A percentile compares a stretch with the other conserved stretches of the same genome.
Conservation (phyloP, 192 early-diverging fungal genomes). For the Backusella macrospora region DNA sequence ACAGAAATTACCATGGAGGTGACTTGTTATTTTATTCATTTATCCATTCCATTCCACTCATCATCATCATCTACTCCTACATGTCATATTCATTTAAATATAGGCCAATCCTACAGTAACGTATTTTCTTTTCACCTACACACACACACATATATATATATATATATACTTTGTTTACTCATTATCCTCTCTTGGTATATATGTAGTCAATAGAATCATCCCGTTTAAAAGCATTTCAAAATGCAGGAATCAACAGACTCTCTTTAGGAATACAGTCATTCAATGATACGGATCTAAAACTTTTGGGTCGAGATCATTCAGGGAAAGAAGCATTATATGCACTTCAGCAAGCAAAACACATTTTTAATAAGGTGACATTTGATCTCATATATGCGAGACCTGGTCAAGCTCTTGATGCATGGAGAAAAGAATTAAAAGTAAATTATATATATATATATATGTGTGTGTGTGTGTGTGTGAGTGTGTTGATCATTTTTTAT, state of each 20-base stretch:
- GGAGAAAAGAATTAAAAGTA: slow-evolving; percentile 45
- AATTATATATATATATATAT: background rate
- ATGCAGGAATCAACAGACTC: slow-evolving; percentile 54
- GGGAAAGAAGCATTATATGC: slow-evolving; percentile 45
- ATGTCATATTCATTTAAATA: background rate
- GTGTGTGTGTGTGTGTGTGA: no score
- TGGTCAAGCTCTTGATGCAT: slow-evolving; percentile 44
- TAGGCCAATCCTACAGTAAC: slow-evolving; percentile 59
- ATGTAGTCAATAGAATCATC: slow-evolving; percentile 28
- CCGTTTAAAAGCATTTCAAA: slow-evolving; percentile 36
- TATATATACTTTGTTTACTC: background rate
- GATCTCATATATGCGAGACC: slow-evolving; percentile 58
- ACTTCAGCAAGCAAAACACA: slow-evolving; percentile 40
- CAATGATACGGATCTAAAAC: slow-evolving; percentile 36
- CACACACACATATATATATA: background rate
- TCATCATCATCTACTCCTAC: no score
- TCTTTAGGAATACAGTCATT: slow-evolving; percentile 60
- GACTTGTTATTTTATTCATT: slow-evolving; percentile 6
- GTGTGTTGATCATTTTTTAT: no score
- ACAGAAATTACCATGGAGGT: slow-evolving; percentile 61
- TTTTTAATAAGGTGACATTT: slow-evolving; percentile 50
- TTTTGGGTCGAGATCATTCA: slow-evolving; percentile 51
- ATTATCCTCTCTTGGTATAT: background rate
- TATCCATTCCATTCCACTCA: background rate
- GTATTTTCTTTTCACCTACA: background rate